Conservation (phyloP, 148 eudicot species). For the Salicornia ramosissima region DNA sequence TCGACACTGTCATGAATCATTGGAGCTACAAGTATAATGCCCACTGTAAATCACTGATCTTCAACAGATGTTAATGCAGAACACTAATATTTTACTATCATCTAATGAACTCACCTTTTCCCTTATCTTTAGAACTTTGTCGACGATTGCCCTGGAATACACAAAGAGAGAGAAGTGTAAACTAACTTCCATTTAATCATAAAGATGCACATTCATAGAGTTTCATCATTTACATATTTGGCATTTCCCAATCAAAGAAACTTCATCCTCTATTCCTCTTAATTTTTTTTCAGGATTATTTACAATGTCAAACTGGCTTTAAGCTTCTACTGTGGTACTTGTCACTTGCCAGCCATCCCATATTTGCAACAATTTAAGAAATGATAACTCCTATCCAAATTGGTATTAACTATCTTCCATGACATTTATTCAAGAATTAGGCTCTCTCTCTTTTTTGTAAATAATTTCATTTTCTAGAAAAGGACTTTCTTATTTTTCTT, state of each 20-base stretch:
- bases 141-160: slow-evolving; percentile 18
- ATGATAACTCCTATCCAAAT: too few relatives aligned
- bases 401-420: too few relatives aligned
- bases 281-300: neutral
- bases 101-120: slow-evolving; percentile 34
- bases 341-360: too few relatives aligned
- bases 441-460: too few relatives aligned
- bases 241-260: neutral
- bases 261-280: neutral
- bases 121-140: slow-evolving; percentile 35
- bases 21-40: slow-evolving; percentile 35
- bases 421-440: too few relatives aligned
- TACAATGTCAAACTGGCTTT: neutral
- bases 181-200: neutral
- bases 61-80: neutral
- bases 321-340: neutral
- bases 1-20: slow-evolving; percentile 30
- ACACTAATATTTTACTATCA: too few relatives aligned
- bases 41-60: slow-evolving; percentile 13
- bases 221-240: neutral
- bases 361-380: too few relatives aligned
- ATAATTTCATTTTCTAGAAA: too few relatives aligned
- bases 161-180: slow-evolving; percentile 9
- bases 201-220: neutral
- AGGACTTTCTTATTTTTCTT: too few relatives aligned